Conservation (phyloP, 768 basidiomycete genomes). For the Boletellus ananas region DNA sequence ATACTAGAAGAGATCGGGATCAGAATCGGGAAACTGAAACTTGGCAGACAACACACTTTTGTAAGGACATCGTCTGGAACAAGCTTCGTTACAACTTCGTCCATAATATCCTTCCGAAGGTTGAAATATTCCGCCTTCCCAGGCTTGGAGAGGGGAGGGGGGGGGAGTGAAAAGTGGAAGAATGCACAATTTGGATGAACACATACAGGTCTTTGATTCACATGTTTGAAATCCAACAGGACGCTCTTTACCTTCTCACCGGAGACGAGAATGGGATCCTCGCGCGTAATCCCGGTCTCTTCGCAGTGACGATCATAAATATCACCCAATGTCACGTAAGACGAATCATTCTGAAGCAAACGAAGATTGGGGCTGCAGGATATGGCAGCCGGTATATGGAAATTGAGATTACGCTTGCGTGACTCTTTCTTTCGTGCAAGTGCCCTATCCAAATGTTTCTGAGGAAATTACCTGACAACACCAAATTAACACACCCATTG, state of each 20-base stretch:
- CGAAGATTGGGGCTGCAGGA: slow-evolving; percentile 81
- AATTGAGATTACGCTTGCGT: slow-evolving; percentile 84
- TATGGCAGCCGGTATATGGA: slow-evolving; percentile 87
- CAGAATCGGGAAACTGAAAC: background rate
- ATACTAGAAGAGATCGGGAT: slow-evolving; percentile 51
- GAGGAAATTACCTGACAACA: background rate
- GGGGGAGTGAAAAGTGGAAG: background rate
- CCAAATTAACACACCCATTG: slow-evolving; percentile 60
- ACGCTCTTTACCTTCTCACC: slow-evolving; percentile 81
- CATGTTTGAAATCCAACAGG: slow-evolving; percentile 54
- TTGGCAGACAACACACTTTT: slow-evolving; percentile 47
- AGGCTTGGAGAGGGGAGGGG: slow-evolving; percentile 36
- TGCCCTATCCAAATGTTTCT: slow-evolving; percentile 47
- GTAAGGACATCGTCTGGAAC: slow-evolving; percentile 85
- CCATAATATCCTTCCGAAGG: slow-evolving; percentile 79
- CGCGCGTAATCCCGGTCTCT: slow-evolving; percentile 67
- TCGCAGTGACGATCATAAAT: slow-evolving; percentile 91
- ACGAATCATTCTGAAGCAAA: slow-evolving; percentile 86
- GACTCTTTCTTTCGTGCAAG: slow-evolving; percentile 87
- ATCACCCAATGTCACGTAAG: slow-evolving; percentile 87
- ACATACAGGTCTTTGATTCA: slow-evolving; percentile 39
- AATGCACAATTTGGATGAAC: background rate
- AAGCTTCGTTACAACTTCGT: slow-evolving; percentile 84
- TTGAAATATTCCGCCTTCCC: slow-evolving; percentile 63
- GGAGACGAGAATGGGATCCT: slow-evolving; percentile 82